These are phyloP conservation scores for Coemansia sp. DNA, from an alignment of 192 early-diverging fungal genomes.

Conservation along the genomic window DNA sequence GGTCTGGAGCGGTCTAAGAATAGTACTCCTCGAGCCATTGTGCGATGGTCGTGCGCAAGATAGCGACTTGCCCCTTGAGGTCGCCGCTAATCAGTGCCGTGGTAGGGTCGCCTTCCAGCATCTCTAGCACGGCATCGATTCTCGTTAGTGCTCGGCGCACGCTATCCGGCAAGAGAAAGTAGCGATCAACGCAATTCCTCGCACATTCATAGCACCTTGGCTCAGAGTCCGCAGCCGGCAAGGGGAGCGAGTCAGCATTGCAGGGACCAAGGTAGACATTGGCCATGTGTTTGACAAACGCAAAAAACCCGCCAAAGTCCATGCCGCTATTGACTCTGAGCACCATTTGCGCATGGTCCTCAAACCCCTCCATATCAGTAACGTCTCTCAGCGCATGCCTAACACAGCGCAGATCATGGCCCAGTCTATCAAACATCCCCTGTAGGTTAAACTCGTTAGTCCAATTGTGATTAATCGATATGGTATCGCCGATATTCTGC, in stretches of 20 bases:
- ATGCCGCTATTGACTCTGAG: conserved; percentile 35
- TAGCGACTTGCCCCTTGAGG: not conserved
- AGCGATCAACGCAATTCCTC: conserved; percentile 6
- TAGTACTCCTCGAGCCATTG: not conserved
- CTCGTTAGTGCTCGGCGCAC: conserved; percentile 8
- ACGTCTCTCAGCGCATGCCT: conserved; percentile 58
- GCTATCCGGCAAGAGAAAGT: conserved; percentile 18
- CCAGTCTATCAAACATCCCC: conserved; percentile 49
- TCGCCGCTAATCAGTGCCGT: conserved; percentile 1
- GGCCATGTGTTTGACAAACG: conserved; percentile 21
- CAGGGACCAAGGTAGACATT: conserved; percentile 1
- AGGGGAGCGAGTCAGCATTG: not conserved
- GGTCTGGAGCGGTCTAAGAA: not conserved
- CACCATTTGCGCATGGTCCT: conserved; percentile 33
- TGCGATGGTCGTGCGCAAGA: not conserved
- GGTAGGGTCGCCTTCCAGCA: conserved; percentile 15
- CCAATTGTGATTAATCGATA: conserved; percentile 82
- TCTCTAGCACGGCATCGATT: conserved; percentile 13
- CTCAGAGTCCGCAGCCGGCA: not conserved
- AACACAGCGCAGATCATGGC: conserved; percentile 51
- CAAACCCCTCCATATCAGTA: conserved; percentile 41
- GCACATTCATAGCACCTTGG: not conserved
- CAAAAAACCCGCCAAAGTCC: conserved; percentile 32
- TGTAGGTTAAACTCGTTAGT: conserved; percentile 61
- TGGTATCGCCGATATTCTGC: conserved; percentile 64